A percentile compares a stretch with the other conserved stretches of the same genome.
Conservation (phyloP, 2,329 filamentous ascomycete species). For the Beauveria sp. region DNA sequence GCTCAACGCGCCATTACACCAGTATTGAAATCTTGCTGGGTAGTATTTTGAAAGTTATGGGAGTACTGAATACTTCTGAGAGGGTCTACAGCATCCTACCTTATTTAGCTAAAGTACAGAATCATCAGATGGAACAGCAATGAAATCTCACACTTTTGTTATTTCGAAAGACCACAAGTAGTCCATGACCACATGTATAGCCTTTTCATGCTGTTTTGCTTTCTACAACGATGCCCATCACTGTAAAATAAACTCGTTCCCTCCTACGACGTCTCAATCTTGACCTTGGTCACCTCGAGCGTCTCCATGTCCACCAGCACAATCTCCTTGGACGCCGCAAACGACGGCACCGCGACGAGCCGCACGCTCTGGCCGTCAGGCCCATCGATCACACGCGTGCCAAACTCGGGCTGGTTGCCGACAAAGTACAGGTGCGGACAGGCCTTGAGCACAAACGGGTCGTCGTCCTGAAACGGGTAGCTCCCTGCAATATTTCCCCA, state of each 20-base stretch:
- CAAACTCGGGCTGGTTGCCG: constrained; percentile 75
- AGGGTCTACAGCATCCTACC: too few relatives aligned
- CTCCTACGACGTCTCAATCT: constrained; percentile 32
- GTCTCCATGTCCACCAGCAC: constrained; percentile 82
- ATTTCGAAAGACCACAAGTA: neutral
- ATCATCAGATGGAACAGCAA: too few relatives aligned
- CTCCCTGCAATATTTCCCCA: constrained; percentile 53
- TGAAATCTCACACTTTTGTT: neutral
- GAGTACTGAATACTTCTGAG: too few relatives aligned
- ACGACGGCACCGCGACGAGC: constrained; percentile 76
- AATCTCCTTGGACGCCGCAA: constrained; percentile 68
- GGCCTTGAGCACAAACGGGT: constrained; percentile 77
- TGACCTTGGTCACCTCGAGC: constrained; percentile 66
- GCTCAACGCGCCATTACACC: too few relatives aligned
- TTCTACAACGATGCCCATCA: neutral
- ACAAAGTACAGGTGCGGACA: constrained; percentile 91
- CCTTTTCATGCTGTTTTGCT: too few relatives aligned
- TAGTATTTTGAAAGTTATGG: too few relatives aligned
- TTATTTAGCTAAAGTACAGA: too few relatives aligned
- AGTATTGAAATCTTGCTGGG: too few relatives aligned
- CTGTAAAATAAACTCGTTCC: too few relatives aligned
- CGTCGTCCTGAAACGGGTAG: constrained; percentile 91
- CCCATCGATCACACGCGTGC: constrained; percentile 61
- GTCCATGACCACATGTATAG: neutral
- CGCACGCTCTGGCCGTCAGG: constrained; percentile 63